Evolutionary conservation across 1,284 basidiomycete genomes (phyloP).

Genomic region (Marasmius tenuissimus): DNA sequence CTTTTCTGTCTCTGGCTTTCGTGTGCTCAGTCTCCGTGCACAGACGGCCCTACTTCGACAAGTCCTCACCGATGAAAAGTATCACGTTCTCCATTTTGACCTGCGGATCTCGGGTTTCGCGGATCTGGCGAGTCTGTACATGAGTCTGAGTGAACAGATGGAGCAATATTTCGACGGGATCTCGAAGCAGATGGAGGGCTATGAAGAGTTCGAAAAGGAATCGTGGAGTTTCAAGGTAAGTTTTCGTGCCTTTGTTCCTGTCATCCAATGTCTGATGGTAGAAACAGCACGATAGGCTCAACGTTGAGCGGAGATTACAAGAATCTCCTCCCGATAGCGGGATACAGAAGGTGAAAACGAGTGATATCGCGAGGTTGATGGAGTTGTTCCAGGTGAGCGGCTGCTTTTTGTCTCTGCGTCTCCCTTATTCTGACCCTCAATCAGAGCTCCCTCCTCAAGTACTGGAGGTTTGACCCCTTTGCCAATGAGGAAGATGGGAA

Average conservation of each 20-base stretch:
- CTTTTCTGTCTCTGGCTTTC: neutral
- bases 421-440: conserved; percentile 9
- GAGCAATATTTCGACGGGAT: conserved; percentile 75
- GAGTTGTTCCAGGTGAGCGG: conserved; percentile 70
- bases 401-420: conserved; percentile 6
- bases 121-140: conserved; percentile 73
- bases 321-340: conserved; percentile 36
- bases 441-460: conserved; percentile 68
- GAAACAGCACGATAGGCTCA: conserved; percentile 67
- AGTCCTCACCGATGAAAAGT: conserved; percentile 63
- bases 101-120: conserved; percentile 82
- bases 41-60: conserved; percentile 78
- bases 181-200: conserved; percentile 59
- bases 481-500: conserved; percentile 27
- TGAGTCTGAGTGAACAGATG: conserved; percentile 76
- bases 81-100: conserved; percentile 82
- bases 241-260: conserved; percentile 2
- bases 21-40: neutral
- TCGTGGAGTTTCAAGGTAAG: conserved; percentile 75
- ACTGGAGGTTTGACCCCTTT: conserved; percentile 64
- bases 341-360: conserved; percentile 58
- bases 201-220: conserved; percentile 71
- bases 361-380: conserved; percentile 81
- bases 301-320: conserved; percentile 60
- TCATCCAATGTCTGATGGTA: conserved; percentile 1